Evolutionary conservation across 2,329 filamentous ascomycete species (phyloP), one percentile per base, ranked within the genome.

Genomic region (Venturia pyrina): DNA sequence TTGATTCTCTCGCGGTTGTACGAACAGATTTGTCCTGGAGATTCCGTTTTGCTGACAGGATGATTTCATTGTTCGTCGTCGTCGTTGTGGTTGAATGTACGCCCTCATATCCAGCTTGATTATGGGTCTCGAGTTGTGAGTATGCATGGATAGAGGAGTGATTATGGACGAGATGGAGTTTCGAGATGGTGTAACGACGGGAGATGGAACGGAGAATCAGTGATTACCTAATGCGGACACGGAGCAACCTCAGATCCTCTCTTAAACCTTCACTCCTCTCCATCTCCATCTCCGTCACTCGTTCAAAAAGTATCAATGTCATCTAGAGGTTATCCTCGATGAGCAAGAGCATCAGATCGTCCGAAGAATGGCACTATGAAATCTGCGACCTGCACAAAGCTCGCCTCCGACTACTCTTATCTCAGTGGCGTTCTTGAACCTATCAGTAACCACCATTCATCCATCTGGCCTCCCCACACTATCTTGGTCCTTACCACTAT

Each of bases 371-470:
- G 53, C 32, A 10, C 15, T n/a, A 37, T 59, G 32, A n/a, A 37
- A 59, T 7, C 24, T 19, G 28, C 53, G 53, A 17, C 53, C 28
- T 34, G 53, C 15, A 56, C 50, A 34, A 40, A 1, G 5, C 5
- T n/a, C 17, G 48, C 48, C 32, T 59, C 53, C 53, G 32, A 59
- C 53, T 59, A 59, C 53, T 34, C 53, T 59, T 59, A 59, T 59
- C 53, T 59, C 17, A 11, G 53, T 59, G 53, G 53, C 53, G 53
- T 59, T 37, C 53, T 59, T 59, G 5, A 11, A 53, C 53, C 53
- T 59, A 59, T 59, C 53, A 59, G n/a, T 15, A 37, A 37, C 28
- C 13, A 37, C 13, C 24, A 15, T 37, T 11, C 15, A 19, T n/a
- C 13, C 1, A 37, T 34, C 32, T 59, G 32, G n/a, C 21, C 48